A percentile compares a stretch with the other conserved stretches of the same genome.
Conservation (phyloP, 2,329 filamentous ascomycete species). For the Venturia oleaginea region DNA sequence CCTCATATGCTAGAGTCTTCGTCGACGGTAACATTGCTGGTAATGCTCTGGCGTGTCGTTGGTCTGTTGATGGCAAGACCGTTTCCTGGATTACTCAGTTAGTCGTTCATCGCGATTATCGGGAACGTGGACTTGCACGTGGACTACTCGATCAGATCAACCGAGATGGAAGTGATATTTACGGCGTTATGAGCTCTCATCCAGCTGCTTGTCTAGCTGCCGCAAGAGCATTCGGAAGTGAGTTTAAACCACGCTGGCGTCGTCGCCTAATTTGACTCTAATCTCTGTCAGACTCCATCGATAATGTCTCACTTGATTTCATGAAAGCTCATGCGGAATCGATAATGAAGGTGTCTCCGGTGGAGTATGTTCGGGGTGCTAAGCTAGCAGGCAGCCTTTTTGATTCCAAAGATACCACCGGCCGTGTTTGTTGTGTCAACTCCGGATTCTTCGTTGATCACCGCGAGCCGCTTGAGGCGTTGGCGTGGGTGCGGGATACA, state of each 20-base stretch:
- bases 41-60: conserved; percentile 30
- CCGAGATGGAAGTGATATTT: conserved; percentile 25
- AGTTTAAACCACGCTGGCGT: conserved; percentile 15
- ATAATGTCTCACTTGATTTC: conserved; percentile 21
- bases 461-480: conserved; percentile 25
- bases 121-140: conserved; percentile 29
- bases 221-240: conserved; percentile 24
- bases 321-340: conserved; percentile 23
- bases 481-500: conserved; percentile 21
- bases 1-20: conserved; percentile 26
- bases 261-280: conserved; percentile 11
- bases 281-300: conserved; percentile 19
- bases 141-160: conserved; percentile 26
- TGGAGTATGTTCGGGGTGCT: conserved; percentile 32
- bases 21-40: conserved; percentile 27
- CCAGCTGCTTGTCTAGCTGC: conserved; percentile 29
- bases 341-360: conserved; percentile 29
- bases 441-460: conserved; percentile 33
- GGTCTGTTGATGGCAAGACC: conserved; percentile 22
- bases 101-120: conserved; percentile 29
- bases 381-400: conserved; percentile 31
- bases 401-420: conserved; percentile 21
- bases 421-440: conserved; percentile 27
- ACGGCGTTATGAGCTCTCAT: conserved; percentile 34
- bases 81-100: conserved; percentile 36